phyloP scores from a whole-genome alignment of 2,329 filamentous ascomycete genomes.

The Pezicula carpinea region DNA sequence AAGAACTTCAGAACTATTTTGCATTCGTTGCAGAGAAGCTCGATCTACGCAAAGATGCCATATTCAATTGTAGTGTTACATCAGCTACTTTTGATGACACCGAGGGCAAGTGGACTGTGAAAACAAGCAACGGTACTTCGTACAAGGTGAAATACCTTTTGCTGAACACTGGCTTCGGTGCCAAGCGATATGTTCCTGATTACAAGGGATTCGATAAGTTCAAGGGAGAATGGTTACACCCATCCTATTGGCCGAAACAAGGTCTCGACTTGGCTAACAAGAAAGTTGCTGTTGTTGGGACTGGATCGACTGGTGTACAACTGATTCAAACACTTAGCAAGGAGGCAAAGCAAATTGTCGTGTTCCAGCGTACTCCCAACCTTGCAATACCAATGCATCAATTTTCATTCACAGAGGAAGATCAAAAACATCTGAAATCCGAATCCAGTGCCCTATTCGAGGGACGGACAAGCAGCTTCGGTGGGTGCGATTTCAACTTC shows the following conservation, averaged over 20 bases:
- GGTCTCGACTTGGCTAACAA: constrained; percentile 28
- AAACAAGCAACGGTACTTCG: constrained; percentile 29
- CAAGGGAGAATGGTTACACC: constrained; percentile 38
- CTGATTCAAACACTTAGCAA: constrained; percentile 31
- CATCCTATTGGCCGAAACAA: constrained; percentile 33
- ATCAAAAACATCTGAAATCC: constrained; percentile 36
- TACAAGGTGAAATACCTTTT: constrained; percentile 12
- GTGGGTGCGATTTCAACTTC: constrained; percentile 22
- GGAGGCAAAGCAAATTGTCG: constrained; percentile 30
- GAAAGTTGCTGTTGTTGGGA: constrained; percentile 30
- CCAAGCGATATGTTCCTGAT: constrained; percentile 19
- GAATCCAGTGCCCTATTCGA: constrained; percentile 38
- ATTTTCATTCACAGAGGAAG: constrained; percentile 16
- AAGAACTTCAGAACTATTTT: constrained; percentile 52
- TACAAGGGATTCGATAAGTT: constrained; percentile 42
- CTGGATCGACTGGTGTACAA: constrained; percentile 31
- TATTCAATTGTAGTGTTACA: constrained; percentile 49
- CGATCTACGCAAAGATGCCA: constrained; percentile 48
- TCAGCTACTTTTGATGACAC: constrained; percentile 49
- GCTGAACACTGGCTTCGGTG: constrained; percentile 13
- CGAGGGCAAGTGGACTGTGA: constrained; percentile 42
- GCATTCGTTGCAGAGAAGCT: constrained; percentile 45
- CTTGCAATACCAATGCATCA: constrained; percentile 31
- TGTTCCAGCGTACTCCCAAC: constrained; percentile 33
- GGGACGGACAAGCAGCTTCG: constrained; percentile 31